These are phyloP conservation scores for Bjerkandera adusta DNA, from an alignment of 1,284 basidiomycete species.

Conservation along the genomic window DNA sequence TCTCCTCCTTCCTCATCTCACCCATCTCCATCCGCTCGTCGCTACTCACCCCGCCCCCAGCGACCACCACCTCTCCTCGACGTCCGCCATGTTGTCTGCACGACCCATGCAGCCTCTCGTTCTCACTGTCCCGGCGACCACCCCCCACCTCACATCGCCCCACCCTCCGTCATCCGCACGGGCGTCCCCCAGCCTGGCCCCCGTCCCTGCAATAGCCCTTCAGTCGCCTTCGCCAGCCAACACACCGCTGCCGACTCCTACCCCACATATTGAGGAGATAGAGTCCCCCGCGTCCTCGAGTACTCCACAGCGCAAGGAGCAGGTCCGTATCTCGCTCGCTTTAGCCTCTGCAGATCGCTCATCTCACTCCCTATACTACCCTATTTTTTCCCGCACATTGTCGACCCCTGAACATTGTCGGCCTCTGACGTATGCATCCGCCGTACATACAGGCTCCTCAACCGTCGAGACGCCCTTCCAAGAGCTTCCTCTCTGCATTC, in stretches of 20 bases:
- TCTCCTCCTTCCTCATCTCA: conserved; percentile 14
- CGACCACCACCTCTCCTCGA: conserved; percentile 10
- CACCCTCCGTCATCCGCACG: conserved; percentile 11
- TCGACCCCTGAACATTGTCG: conserved; percentile 2
- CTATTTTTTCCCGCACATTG: conserved; percentile 1
- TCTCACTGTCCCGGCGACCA: conserved; percentile 24
- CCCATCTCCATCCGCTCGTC: conserved; percentile 15
- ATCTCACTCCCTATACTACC: no score
- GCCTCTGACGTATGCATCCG: conserved; percentile 3
- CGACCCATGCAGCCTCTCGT: conserved; percentile 37
- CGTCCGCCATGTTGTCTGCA: conserved; percentile 42
- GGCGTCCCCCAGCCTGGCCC: conserved; percentile 8
- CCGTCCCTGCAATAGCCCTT: conserved; percentile 12
- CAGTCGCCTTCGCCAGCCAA: conserved; percentile 11
- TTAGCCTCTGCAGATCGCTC: no score
- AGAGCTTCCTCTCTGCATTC: conserved; percentile 26
- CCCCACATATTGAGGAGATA: background rate
- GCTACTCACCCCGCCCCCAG: conserved; percentile 6
- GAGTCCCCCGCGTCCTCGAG: conserved; percentile 2
- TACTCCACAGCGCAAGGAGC: conserved; percentile 21
- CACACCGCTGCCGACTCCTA: conserved; percentile 5
- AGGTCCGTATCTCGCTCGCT: conserved; percentile 24
- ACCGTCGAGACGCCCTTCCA: conserved; percentile 25
- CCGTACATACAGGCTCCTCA: conserved; percentile 19
- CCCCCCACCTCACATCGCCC: conserved; percentile 14